Evolutionary conservation across 2,329 filamentous ascomycete genomes (phyloP).

Genomic region (Macrophomina pseudophaseolina): DNA sequence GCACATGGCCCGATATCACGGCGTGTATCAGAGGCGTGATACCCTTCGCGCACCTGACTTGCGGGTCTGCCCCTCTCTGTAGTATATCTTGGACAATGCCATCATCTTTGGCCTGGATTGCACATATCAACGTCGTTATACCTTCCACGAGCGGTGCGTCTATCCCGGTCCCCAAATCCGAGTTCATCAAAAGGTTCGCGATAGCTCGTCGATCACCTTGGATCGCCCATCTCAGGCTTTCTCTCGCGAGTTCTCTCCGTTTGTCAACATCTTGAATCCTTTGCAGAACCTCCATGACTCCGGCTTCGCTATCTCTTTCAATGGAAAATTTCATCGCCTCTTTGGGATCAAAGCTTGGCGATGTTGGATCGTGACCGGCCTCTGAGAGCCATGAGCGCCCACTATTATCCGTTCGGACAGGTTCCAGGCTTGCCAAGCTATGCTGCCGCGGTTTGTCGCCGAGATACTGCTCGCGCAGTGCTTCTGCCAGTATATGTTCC

Average conservation of each 20-base stretch:
- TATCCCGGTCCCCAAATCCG: slow-evolving; percentile 12
- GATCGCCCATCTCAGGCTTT: slow-evolving; percentile 16
- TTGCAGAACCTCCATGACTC: slow-evolving; percentile 8
- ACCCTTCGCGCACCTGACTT: slow-evolving; percentile 13
- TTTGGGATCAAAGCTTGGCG: slow-evolving; percentile 13
- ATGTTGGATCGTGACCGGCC: slow-evolving; percentile 8
- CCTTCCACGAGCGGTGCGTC: slow-evolving; percentile 18
- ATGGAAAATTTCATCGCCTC: slow-evolving; percentile 2
- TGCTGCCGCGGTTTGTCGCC: slow-evolving; percentile 12
- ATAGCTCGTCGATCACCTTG: not conserved
- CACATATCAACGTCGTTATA: slow-evolving; percentile 15
- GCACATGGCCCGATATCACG: slow-evolving; percentile 5
- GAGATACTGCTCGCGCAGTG: slow-evolving; percentile 19
- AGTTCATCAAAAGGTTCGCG: slow-evolving; percentile 7
- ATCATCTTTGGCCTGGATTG: slow-evolving; percentile 18
- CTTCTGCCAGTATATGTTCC: slow-evolving; percentile 17
- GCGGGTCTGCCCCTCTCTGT: slow-evolving; percentile 9
- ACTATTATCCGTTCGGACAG: slow-evolving; percentile 2
- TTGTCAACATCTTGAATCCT: slow-evolving; percentile 9
- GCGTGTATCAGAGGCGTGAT: slow-evolving; percentile 22
- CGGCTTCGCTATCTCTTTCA: slow-evolving; percentile 15
- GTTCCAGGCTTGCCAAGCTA: slow-evolving; percentile 14
- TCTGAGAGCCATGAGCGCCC: slow-evolving; percentile 14
- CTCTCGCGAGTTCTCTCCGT: slow-evolving; percentile 14
- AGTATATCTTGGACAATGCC: slow-evolving; percentile 22